These are phyloP conservation scores for Axilococcus clingmanii DNA, from an alignment of 139 green algal species.

Conservation along the genomic window DNA sequence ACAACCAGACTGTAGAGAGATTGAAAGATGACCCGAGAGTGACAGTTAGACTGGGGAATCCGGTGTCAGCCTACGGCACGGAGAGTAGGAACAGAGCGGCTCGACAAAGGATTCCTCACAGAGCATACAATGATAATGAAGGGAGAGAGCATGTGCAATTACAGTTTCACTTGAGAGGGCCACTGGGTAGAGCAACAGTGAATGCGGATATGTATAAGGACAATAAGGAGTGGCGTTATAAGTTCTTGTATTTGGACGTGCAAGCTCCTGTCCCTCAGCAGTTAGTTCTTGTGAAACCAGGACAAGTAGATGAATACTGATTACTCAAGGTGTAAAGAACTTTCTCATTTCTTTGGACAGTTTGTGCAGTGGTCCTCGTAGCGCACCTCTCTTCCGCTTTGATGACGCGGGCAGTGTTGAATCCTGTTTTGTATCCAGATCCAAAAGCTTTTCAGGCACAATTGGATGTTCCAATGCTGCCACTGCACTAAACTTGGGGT, in stretches of 20 bases:
- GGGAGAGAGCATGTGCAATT: slow-evolving; percentile 80
- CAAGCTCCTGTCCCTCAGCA: slow-evolving; percentile 32
- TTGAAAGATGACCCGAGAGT: slow-evolving; percentile 79
- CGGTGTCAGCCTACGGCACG: slow-evolving; percentile 59
- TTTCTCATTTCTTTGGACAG: background rate
- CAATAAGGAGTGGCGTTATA: slow-evolving; percentile 56
- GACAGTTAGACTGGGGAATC: slow-evolving; percentile 45
- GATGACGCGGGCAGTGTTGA: no score
- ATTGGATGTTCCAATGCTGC: no score
- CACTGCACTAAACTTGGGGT: no score
- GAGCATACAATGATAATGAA: slow-evolving; percentile 69
- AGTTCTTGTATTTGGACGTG: slow-evolving; percentile 71
- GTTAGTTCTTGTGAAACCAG: slow-evolving; percentile 18
- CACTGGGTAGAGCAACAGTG: slow-evolving; percentile 54
- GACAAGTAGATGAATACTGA: slow-evolving; percentile 1
- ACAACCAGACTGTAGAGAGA: slow-evolving; percentile 70
- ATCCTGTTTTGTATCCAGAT: no score
- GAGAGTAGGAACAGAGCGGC: slow-evolving; percentile 70
- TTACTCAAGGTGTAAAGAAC: background rate
- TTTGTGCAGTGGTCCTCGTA: background rate
- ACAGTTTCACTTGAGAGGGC: slow-evolving; percentile 70
- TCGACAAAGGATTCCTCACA: slow-evolving; percentile 82
- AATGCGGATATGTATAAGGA: slow-evolving; percentile 83
- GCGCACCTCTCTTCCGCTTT: background rate
- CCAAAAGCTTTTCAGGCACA: no score